Conservation (phyloP, 208 protist species). For the Crithidia fasciculata region DNA sequence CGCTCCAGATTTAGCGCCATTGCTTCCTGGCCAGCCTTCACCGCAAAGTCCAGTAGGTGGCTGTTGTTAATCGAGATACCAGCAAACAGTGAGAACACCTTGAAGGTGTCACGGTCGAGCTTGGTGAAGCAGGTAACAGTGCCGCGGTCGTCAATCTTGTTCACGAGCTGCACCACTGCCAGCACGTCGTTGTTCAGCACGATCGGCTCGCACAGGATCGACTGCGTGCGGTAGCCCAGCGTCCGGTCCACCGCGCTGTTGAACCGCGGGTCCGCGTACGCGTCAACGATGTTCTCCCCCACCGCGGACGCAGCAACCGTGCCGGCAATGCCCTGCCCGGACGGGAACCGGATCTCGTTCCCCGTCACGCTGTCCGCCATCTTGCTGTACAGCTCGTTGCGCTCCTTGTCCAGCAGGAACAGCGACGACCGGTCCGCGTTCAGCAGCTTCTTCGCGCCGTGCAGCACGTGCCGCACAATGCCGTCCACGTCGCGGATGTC, state of each 20-base stretch:
- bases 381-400: slow-evolving; percentile 79
- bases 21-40: slow-evolving; percentile 71
- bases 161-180: slow-evolving; percentile 88
- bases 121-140: slow-evolving; percentile 54
- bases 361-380: slow-evolving; percentile 69
- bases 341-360: slow-evolving; percentile 81
- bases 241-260: slow-evolving; percentile 81
- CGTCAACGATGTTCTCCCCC: slow-evolving; percentile 77
- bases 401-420: slow-evolving; percentile 85
- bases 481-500: slow-evolving; percentile 78
- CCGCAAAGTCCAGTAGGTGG: slow-evolving; percentile 81
- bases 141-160: slow-evolving; percentile 70
- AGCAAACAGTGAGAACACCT: slow-evolving; percentile 81
- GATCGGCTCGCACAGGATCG: slow-evolving; percentile 85
- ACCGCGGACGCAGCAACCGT: slow-evolving; percentile 67
- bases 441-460: slow-evolving; percentile 75
- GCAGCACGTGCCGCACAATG: slow-evolving; percentile 72
- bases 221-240: slow-evolving; percentile 80
- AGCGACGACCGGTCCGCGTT: slow-evolving; percentile 73
- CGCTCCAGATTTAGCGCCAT: slow-evolving; percentile 71
- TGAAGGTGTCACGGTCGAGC: slow-evolving; percentile 73
- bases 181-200: slow-evolving; percentile 81
- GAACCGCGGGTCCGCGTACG: slow-evolving; percentile 76
- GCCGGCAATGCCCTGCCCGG: slow-evolving; percentile 76
- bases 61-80: slow-evolving; percentile 90